A percentile compares a stretch with the other conserved stretches of the same genome.
Conservation (phyloP, 352 stramenopile species). For the Phytopythium aichiense region DNA sequence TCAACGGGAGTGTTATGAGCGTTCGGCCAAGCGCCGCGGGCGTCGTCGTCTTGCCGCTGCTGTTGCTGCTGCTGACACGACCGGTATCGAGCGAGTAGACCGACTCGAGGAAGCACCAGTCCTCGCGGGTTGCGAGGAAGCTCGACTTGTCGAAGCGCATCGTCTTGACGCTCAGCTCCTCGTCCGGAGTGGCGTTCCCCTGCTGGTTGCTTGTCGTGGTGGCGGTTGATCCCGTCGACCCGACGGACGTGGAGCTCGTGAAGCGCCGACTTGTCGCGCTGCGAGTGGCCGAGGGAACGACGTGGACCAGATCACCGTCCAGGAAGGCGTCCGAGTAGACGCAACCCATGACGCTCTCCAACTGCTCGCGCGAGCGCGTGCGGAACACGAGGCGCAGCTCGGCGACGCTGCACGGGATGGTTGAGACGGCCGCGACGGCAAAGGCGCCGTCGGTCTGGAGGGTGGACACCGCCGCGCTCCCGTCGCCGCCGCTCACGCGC, state of each 20-base stretch:
- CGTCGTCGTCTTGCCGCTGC: slow-evolving; percentile 2
- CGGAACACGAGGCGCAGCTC: slow-evolving; percentile 38
- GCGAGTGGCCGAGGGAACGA: slow-evolving; percentile 6
- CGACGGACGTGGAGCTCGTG: slow-evolving; percentile 3
- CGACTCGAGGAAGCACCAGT: slow-evolving; percentile 46
- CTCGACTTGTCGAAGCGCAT: slow-evolving; percentile 29
- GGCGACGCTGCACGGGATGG: slow-evolving; percentile 30
- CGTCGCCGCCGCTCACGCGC: slow-evolving; percentile 11
- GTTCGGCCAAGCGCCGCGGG: slow-evolving; percentile 1
- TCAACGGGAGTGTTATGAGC: slow-evolving; percentile 4
- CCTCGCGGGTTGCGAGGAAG: slow-evolving; percentile 31
- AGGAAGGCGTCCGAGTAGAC: slow-evolving; percentile 31
- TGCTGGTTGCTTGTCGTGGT: neutral
- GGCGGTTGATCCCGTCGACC: neutral
- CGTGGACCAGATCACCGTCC: slow-evolving; percentile 29
- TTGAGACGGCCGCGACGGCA: slow-evolving; percentile 24
- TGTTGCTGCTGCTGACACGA: neutral
- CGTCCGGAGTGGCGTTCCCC: neutral
- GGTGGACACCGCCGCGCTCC: slow-evolving; percentile 13
- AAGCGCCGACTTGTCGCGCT: neutral
- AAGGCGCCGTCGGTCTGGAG: slow-evolving; percentile 23
- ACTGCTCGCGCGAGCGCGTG: slow-evolving; percentile 18
- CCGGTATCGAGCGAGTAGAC: slow-evolving; percentile 8
- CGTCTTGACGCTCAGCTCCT: slow-evolving; percentile 30
- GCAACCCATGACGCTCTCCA: slow-evolving; percentile 30